phyloP scores from a whole-genome alignment of 148 eudicot genomes.

The Persicaria maculosa region DNA sequence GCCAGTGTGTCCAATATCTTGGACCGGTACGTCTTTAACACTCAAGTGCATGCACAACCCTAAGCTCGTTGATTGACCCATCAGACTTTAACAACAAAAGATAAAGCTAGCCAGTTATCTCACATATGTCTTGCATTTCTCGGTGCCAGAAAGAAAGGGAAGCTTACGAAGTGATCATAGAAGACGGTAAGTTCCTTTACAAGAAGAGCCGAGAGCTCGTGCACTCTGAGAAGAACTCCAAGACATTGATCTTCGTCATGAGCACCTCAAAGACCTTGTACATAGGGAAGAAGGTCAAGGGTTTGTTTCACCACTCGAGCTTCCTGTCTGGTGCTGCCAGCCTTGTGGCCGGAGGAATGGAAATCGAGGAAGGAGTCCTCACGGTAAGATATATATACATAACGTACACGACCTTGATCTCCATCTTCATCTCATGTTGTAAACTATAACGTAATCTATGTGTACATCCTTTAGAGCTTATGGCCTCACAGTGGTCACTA shows the following conservation, averaged over 20 bases:
- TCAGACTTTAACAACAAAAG: no score
- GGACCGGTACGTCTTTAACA: constrained; percentile 47
- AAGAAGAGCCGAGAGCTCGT: constrained; percentile 25
- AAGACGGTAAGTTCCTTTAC: constrained; percentile 22
- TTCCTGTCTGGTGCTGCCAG: constrained; percentile 88
- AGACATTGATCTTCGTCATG: constrained; percentile 81
- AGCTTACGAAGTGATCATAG: constrained; percentile 25
- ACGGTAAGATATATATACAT: constrained; percentile 26
- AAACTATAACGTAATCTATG: no score
- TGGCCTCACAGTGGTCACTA: constrained; percentile 98
- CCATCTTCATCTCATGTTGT: no score
- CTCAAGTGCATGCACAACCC: no score
- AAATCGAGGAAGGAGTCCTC: constrained; percentile 60
- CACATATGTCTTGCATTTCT: not conserved
- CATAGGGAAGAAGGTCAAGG: constrained; percentile 79
- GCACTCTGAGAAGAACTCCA: constrained; percentile 55
- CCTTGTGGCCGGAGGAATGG: constrained; percentile 79
- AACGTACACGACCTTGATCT: no score
- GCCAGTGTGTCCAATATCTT: constrained; percentile 84
- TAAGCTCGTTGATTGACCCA: no score
- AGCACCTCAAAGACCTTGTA: constrained; percentile 76
- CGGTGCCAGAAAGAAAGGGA: constrained; percentile 22
- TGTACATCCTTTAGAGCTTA: constrained; percentile 42
- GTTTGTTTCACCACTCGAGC: constrained; percentile 84
- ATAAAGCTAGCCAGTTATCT: no score